A percentile compares a stretch with the other conserved stretches of the same genome.
Conservation (phyloP, 2,329 filamentous ascomycete genomes). For the Hymenoscyphus fraxineus region DNA sequence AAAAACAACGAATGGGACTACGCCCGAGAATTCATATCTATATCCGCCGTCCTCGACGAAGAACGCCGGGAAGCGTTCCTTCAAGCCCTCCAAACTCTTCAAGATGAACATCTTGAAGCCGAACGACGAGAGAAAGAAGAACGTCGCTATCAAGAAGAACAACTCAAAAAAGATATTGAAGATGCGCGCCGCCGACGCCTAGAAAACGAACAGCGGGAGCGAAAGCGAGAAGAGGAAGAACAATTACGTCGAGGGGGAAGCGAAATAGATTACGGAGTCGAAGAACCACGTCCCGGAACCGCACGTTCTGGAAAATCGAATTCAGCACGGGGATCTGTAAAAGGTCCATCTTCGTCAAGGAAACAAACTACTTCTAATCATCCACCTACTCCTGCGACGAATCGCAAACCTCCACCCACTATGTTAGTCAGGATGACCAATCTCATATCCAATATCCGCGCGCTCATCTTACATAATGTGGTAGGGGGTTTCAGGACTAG, state of each 20-base stretch:
- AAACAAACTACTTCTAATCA: conserved; percentile 6
- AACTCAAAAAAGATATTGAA: conserved; percentile 53
- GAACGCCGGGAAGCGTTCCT: conserved; percentile 87
- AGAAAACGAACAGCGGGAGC: conserved; percentile 53
- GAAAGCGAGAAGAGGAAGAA: conserved; percentile 53
- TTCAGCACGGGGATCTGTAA: conserved; percentile 35
- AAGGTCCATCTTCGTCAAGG: conserved; percentile 27
- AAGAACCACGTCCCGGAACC: conserved; percentile 41
- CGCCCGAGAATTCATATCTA: conserved; percentile 81
- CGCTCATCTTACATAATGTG: conserved; percentile 47
- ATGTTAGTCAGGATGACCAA: conserved; percentile 42
- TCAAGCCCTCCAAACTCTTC: conserved; percentile 76
- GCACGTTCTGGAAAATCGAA: conserved; percentile 23
- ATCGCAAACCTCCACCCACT: conserved; percentile 19
- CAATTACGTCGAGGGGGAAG: conserved; percentile 40
- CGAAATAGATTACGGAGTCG: conserved; percentile 68
- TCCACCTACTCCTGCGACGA: conserved; percentile 19
- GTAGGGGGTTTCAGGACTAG: conserved; percentile 51
- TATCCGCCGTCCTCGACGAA: conserved; percentile 84
- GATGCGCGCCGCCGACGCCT: conserved; percentile 51
- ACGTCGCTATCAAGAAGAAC: conserved; percentile 52
- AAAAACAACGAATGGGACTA: conserved; percentile 96
- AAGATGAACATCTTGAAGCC: conserved; percentile 77
- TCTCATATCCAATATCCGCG: conserved; percentile 50
- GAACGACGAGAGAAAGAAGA: conserved; percentile 59